Base-by-base conservation (phyloP, 164 flowering plant species). In the Pachysandra terminalis region DNA sequence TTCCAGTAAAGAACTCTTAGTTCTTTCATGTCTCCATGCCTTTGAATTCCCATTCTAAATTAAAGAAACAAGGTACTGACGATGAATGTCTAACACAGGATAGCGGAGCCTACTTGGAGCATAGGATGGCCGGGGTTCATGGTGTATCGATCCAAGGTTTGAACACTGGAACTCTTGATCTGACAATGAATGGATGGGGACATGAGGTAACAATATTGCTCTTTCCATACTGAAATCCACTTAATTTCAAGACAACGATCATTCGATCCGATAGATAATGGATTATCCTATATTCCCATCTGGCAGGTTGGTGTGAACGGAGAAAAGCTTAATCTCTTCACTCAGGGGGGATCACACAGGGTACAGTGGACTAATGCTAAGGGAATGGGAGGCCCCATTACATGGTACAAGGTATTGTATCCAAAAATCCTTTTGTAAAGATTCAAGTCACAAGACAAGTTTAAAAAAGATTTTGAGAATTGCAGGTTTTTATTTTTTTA, bases 91-190 rank as follows among this genome's bases (percentile, higher is more conserved):
- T 35, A 21, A 22, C 79, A 25, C 16, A 86, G 94, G 85, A 89
- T 62, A 87, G 91, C 32, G 91, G 93, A 73, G 85, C 86, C 21
- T 83, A 86, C 67, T 74, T 85, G 88, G 91, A 88, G 79, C 77
- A 74, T 24, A 75, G 90, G 70, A 81, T 58, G 67, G 84, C 90
- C 0, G 94, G 94, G 0, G 82, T 84, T 0, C 77, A 77, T 3
- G 45, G 68, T 0, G 69, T 84, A 0, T 41, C 76, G 0, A 23
- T 87, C 62, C 75, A 82, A 0, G 91, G 94, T 26, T 63, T 89
- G 75, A 87, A 80, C 70, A 68, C 87, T 7, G 94, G 94, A 61
- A 85, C 82, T 21, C 78, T 89, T 70, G 94, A 89, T 65, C 70
- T 88, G 23, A 65, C 89, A 6, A 1, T 23, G 0, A 86, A 86